Base-by-base conservation (phyloP, 148 eudicot genomes). In the Agrostemma githago region DNA sequence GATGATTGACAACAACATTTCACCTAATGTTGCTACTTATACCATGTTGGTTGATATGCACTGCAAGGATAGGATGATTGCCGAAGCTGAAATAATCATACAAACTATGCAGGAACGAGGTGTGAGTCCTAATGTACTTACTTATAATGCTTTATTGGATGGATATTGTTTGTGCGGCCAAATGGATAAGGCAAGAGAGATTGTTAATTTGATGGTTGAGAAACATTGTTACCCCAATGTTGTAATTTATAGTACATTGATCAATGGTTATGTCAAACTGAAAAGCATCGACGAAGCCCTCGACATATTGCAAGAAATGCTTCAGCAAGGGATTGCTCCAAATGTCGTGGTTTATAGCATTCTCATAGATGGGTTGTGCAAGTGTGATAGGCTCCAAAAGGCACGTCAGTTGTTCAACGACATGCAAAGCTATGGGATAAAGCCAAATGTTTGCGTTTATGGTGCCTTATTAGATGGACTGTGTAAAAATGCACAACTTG, bases 131-230 rank as follows among this genome's bases (percentile, higher is more conserved):
- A 16, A 46, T 20, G 16, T 69, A 2, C 41, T 63, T 42, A 58
- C 79, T 44, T 77, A 77, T 15, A 75, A 44, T 48, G 48, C 79
- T 8, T 72, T 70, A 19, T 10, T 77, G 0, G 74, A 77, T 71
- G 79, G 79, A 4, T 77, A 48, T 71, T 77, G 79, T 63, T 38
- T 77, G 63, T 58, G 48, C 19, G 79, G 79, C 26, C 74, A 62
- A 39, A 34, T 76, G 69, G 43, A 21, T 6, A 44, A 70, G 37
- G 79, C 74, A 6, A 10, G 44, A 20, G 46, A 44, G 46, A 6
- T 76, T 3, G 15, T 70, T 43, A 62, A 69, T 21, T 2, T 70
- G 3, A 76, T 76, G 79, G 15, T 20, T 20, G 14, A 21, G 19
- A 70, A 68, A 3, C 62, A 46, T 37, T 69, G 61, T 38, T 15